A percentile compares a stretch with the other conserved stretches of the same genome.
Conservation (phyloP, 495 filamentous ascomycete genomes). For the Talaromyces nanjingensis region DNA sequence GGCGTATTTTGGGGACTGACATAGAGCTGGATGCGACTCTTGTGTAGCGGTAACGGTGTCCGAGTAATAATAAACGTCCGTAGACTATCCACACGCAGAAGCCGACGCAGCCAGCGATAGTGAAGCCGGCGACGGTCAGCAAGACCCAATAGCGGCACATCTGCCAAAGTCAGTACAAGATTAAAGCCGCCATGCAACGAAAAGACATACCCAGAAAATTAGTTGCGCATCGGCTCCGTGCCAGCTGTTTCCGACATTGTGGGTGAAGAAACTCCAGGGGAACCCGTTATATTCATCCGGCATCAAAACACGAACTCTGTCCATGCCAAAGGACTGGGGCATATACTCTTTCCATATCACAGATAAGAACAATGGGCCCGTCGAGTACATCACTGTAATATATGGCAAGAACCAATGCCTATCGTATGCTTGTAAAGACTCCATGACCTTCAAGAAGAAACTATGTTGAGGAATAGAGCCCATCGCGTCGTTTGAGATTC, state of each 20-base stretch:
- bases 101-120: constrained; percentile 50
- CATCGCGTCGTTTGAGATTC: constrained; percentile 88
- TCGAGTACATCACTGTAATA: constrained; percentile 83
- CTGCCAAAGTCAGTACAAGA: constrained; percentile 11
- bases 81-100: constrained; percentile 51
- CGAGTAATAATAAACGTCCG: constrained; percentile 39
- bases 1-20: constrained; percentile 26
- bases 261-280: constrained; percentile 72
- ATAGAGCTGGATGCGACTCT: constrained; percentile 25
- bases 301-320: constrained; percentile 50
- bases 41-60: constrained; percentile 37
- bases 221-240: constrained; percentile 66
- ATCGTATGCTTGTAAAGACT: constrained; percentile 62
- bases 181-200: not conserved
- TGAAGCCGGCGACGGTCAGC: constrained; percentile 58
- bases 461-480: constrained; percentile 73
- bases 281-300: constrained; percentile 63
- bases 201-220: constrained; percentile 61
- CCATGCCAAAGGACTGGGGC: constrained; percentile 25
- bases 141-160: constrained; percentile 72
- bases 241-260: constrained; percentile 70
- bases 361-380: constrained; percentile 76
- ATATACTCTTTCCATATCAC: constrained; percentile 81
- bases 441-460: constrained; percentile 71
- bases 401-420: constrained; percentile 75